Percentiles rank a stretch among this genome's conserved stretches.
These are phyloP conservation scores for Microcyclospora pomicola DNA, from an alignment of 2,329 filamentous ascomycete species.

Conservation along the genomic window DNA sequence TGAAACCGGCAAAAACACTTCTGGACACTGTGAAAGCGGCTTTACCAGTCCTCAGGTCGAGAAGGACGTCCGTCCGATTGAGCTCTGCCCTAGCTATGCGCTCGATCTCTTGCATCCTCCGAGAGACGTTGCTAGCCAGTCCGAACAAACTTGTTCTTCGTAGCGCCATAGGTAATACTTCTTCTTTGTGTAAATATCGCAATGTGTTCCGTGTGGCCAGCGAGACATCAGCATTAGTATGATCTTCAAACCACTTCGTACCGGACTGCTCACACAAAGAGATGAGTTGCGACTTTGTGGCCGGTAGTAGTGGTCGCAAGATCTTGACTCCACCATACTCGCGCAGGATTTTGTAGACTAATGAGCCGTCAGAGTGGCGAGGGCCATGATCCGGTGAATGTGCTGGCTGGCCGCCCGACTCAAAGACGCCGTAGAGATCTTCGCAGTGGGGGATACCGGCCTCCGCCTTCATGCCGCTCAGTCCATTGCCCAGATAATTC, in stretches of 20 bases:
- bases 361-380: not conserved
- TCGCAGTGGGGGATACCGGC: conserved; percentile 65
- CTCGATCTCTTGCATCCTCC: conserved; percentile 32
- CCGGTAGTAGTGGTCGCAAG: conserved; percentile 55
- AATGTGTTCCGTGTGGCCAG: conserved; percentile 72
- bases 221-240: conserved; percentile 64
- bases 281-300: conserved; percentile 59
- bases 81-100: conserved; percentile 43
- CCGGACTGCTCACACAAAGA: conserved; percentile 57
- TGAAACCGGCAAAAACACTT: not conserved
- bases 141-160: conserved; percentile 49
- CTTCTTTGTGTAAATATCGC: conserved; percentile 46
- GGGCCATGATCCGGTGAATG: not conserved
- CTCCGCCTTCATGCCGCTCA: conserved; percentile 26
- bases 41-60: conserved; percentile 1
- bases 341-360: conserved; percentile 12
- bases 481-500: conserved; percentile 54
- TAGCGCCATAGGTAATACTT: conserved; percentile 55
- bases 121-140: conserved; percentile 42
- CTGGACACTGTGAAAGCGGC: not conserved
- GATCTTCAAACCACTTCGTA: conserved; percentile 69
- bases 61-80: conserved; percentile 28
- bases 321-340: conserved; percentile 54
- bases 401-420: conserved; percentile 17
- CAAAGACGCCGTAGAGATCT: conserved; percentile 55